These are phyloP conservation scores for Gelatoporia subvermispora DNA, from an alignment of 768 basidiomycete genomes.

Conservation along the genomic window DNA sequence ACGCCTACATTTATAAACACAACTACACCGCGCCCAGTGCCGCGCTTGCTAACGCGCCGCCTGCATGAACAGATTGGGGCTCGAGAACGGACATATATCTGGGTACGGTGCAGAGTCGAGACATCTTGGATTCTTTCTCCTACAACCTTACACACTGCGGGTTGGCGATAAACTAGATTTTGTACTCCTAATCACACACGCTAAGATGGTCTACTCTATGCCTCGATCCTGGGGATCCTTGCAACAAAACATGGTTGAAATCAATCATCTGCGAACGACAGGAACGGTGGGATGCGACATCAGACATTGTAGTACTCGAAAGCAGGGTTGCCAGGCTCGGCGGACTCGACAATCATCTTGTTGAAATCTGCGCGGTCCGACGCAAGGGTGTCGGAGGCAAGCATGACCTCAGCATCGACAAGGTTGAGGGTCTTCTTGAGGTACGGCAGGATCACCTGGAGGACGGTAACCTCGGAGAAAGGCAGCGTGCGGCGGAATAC, in stretches of 20 bases:
- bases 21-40: conserved; percentile 7
- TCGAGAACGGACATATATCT: conserved; percentile 1
- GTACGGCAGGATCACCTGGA: conserved; percentile 71
- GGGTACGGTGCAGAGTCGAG: too few relatives aligned
- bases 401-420: conserved; percentile 63
- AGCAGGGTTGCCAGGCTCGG: conserved; percentile 83
- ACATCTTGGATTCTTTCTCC: too few relatives aligned
- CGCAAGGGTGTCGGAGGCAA: conserved; percentile 62
- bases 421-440: conserved; percentile 72
- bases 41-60: conserved; percentile 13
- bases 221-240: too few relatives aligned
- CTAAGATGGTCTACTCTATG: too few relatives aligned
- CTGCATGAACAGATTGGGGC: conserved; percentile 11
- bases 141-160: too few relatives aligned
- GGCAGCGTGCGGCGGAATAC: conserved; percentile 81
- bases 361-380: conserved; percentile 55
- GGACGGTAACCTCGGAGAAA: conserved; percentile 76
- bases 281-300: background rate
- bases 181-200: too few relatives aligned
- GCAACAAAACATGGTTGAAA: background rate
- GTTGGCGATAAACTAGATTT: too few relatives aligned
- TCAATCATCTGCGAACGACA: background rate
- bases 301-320: conserved; percentile 83
- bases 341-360: conserved; percentile 68
- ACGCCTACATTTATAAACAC: conserved; percentile 63